Conservation (phyloP, 192 early-diverging fungal genomes). For the Linnemannia zychae region DNA sequence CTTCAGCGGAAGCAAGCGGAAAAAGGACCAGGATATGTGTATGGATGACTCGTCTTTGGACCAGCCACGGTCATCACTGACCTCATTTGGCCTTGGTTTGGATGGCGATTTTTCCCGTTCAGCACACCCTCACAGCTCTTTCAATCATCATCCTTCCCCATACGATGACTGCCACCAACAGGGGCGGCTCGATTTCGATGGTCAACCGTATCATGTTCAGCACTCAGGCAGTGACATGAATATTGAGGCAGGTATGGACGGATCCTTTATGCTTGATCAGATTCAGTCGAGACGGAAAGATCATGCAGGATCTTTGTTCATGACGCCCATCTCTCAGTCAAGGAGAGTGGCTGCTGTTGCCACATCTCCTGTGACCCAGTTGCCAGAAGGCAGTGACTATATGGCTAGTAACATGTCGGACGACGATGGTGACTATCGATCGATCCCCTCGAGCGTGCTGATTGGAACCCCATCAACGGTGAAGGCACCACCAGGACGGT, state of each 20-base stretch:
- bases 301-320: not conserved
- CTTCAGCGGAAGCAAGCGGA: conserved; percentile 33
- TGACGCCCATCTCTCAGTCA: not conserved
- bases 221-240: not conserved
- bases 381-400: not conserved
- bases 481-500: not conserved
- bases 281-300: not conserved
- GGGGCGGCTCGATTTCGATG: conserved; percentile 16
- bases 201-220: conserved; percentile 9
- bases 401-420: not conserved
- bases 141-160: not conserved
- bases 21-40: conserved; percentile 11
- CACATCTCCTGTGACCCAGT: not conserved
- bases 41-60: not conserved
- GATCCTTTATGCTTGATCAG: not conserved
- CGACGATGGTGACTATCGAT: conserved; percentile 19
- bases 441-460: conserved; percentile 18
- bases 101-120: not conserved
- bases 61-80: not conserved
- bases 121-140: not conserved
- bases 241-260: not conserved
- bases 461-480: conserved; percentile 11
- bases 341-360: not conserved
- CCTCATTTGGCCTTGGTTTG: conserved; percentile 10
- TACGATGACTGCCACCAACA: not conserved